Evolutionary conservation across 768 basidiomycete genomes (phyloP).

Genomic region (Lyophyllum shimeji): DNA sequence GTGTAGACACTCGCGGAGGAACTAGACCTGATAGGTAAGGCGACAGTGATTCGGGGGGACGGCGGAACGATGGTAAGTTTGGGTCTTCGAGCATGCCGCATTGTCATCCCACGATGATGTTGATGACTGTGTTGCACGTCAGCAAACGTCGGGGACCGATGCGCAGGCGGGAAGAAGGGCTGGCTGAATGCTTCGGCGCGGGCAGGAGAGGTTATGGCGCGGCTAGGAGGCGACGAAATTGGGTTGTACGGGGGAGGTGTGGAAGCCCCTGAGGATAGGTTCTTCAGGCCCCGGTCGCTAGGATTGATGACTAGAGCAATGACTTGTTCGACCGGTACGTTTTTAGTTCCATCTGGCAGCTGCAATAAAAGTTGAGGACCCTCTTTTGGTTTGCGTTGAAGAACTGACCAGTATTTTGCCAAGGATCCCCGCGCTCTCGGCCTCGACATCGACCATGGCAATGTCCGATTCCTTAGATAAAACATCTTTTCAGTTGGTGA

Average conservation of each 20-base stretch:
- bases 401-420: conserved; percentile 78
- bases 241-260: conserved; percentile 25
- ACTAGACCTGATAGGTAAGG: conserved; percentile 4
- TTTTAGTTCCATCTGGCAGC: conserved; percentile 66
- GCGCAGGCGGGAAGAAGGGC: conserved; percentile 23
- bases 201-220: conserved; percentile 19
- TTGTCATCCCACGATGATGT: conserved; percentile 16
- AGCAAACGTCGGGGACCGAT: conserved; percentile 29
- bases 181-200: conserved; percentile 20
- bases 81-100: conserved; percentile 3
- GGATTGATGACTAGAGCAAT: conserved; percentile 80
- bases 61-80: conserved; percentile 20
- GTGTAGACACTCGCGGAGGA: conserved; percentile 5
- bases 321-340: conserved; percentile 38
- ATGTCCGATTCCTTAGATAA: conserved; percentile 70
- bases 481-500: background rate
- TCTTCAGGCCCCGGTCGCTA: conserved; percentile 39
- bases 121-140: conserved; percentile 26
- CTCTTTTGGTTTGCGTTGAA: background rate
- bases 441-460: conserved; percentile 85
- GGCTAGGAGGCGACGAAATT: conserved; percentile 24
- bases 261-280: conserved; percentile 20
- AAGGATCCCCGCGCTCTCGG: conserved; percentile 83
- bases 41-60: conserved; percentile 12
- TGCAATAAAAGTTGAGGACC: conserved; percentile 25